Conservation (phyloP, 768 basidiomycete genomes). For the Trametes meyenii region DNA sequence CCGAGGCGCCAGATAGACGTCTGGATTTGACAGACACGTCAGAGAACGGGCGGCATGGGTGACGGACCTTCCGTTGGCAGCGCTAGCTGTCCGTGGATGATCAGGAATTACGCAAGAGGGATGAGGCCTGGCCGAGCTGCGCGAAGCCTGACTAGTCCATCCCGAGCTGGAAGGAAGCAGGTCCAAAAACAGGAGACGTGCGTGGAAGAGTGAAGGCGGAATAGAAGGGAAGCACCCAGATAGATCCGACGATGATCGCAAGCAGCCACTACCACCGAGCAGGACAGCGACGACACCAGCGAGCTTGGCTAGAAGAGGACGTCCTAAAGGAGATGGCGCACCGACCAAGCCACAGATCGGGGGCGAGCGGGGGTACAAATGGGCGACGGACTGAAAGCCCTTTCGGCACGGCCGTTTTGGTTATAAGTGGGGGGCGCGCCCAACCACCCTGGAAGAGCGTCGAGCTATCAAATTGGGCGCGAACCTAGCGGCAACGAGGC, state of each 20-base stretch:
- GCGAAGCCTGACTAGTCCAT: not conserved
- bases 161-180: conserved; percentile 3
- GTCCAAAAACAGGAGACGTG: not conserved
- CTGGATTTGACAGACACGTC: too few species aligned
- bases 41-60: too few species aligned
- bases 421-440: conserved; percentile 6
- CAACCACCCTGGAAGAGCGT: not conserved
- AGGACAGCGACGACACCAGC: not conserved
- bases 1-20: too few species aligned
- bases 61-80: too few species aligned
- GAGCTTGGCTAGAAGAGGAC: not conserved
- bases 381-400: not conserved
- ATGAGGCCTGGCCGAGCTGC: not conserved
- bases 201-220: conserved; percentile 4
- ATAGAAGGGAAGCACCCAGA: conserved; percentile 4
- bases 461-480: conserved; percentile 10
- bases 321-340: not conserved
- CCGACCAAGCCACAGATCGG: not conserved
- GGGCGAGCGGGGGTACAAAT: not conserved
- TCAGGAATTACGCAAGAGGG: not conserved
- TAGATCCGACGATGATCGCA: not conserved
- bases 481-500: conserved; percentile 13
- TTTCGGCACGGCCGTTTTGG: not conserved
- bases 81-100: too few species aligned
- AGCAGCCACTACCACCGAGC: not conserved